These are phyloP conservation scores for Mayamaea pseudoterrestris DNA, from an alignment of 108 stramenopile genomes.

Conservation along the genomic window DNA sequence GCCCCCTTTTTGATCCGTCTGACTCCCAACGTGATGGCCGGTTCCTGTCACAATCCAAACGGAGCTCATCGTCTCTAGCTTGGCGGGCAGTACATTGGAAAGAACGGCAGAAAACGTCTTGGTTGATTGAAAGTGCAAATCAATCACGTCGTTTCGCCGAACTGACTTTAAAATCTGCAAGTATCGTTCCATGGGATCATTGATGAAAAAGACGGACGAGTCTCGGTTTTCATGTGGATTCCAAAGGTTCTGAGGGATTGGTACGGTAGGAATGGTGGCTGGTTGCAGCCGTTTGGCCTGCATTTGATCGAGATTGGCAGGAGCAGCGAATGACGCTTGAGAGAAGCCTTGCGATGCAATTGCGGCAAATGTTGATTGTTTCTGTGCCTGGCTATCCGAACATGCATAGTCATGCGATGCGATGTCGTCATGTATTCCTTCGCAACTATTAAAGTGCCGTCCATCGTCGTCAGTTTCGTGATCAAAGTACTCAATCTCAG, in stretches of 20 bases:
- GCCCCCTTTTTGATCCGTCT: slow-evolving; percentile 51
- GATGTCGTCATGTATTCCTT: slow-evolving; percentile 18
- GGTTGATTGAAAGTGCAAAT: slow-evolving; percentile 55
- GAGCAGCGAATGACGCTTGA: slow-evolving; percentile 48
- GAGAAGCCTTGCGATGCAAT: slow-evolving; percentile 10
- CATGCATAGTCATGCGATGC: neutral
- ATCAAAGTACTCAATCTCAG: neutral
- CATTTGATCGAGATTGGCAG: slow-evolving; percentile 11
- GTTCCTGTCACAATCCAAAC: slow-evolving; percentile 59
- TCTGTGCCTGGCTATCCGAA: neutral
- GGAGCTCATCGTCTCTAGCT: slow-evolving; percentile 12
- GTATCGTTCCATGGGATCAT: slow-evolving; percentile 49
- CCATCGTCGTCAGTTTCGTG: neutral
- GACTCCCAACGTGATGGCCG: slow-evolving; percentile 44
- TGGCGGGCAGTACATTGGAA: slow-evolving; percentile 17
- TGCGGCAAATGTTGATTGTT: neutral
- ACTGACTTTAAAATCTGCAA: slow-evolving; percentile 6
- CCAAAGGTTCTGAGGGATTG: slow-evolving; percentile 57
- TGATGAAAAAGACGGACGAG: slow-evolving; percentile 33
- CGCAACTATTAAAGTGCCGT: neutral
- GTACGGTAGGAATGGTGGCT: slow-evolving; percentile 15
- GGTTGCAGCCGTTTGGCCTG: neutral
- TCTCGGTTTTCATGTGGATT: slow-evolving; percentile 38
- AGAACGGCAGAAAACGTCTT: slow-evolving; percentile 46
- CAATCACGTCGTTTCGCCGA: slow-evolving; percentile 31